Evolutionary conservation across 2,329 filamentous ascomycete genomes (phyloP), one percentile per base, ranked within the genome.

Genomic region (Plectosphaerella sp.): DNA sequence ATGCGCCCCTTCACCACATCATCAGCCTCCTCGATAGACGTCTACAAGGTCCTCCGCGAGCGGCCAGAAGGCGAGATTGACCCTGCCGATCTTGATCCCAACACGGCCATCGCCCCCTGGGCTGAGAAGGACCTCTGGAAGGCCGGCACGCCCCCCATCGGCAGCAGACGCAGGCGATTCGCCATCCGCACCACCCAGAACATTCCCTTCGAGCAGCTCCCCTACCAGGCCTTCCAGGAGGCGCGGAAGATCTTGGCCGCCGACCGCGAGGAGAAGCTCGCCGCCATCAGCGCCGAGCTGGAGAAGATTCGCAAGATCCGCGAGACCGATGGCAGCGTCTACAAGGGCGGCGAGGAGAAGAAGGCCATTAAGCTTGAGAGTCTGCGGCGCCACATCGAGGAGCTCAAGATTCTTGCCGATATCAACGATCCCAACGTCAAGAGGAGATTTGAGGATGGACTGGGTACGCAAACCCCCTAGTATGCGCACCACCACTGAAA

Each of bases 211-310:
- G 91, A 96, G 75, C 88, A 93, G 67, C 76, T 99, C 59, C 94
- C 94, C 16, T 99, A 95, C 74, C 93, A 97, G 78, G 94, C 90
- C 72, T 99, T 97, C 75, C 94, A 99, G 72, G 92, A 97, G 74
- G 94, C 94, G 41, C 84, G 92, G 57, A 89, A 91, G 67, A 72
- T 97, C 47, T 76, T 99, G 52, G 79, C 84, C 50, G 83, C 82
- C 51, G 94, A 99, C 67, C 83, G 93, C 41, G 76, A 85, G 58
- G 82, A 93, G 71, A 97, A 96, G 75, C 62, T 97, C 48, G 74
- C 78, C 55, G 76, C 86, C 63, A 93, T 99, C 53, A 73, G 82
- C 48, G 76, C 71, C 25, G 84, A 90, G 69, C 72, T 85, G 48
- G 77, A 77, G 54, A 84, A 86, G 67, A 88, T 99, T 64, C 79